Base-by-base conservation (phyloP, 139 green algal species). In the Closterium sp. region DNA sequence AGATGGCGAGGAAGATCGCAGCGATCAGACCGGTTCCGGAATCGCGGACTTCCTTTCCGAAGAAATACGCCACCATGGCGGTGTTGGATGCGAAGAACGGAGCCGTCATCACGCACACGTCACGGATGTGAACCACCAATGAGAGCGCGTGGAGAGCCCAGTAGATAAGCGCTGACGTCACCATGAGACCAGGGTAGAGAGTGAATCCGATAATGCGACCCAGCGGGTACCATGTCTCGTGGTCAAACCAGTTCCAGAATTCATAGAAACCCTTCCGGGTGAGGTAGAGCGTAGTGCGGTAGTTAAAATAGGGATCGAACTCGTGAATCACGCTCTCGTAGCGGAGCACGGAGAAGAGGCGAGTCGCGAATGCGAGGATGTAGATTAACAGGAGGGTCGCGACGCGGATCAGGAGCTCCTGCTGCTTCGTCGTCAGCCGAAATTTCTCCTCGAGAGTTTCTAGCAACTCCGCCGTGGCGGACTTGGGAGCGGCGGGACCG, bases 281-380 rank as follows among this genome's bases (percentile, higher is more conserved):
- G 32, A 97, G 93, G 36, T 95, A 95, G 64, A 95, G 93, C 32
- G 95, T 97, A n/a, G 93, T 94, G 43, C 96, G 94, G 89, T 96
- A 97, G 94, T 97, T 97, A 94, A 97, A 97, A 88, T 96, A 97
- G 7, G 96, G 96, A 76, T 97, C 96, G 88, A 97, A 97, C 92
- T 97, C 96, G 92, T 97, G 96, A 86, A 97, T 97, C 30, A 97
- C 93, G 43, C 87, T 95, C 89, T 96, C 95, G 66, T 96, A 96
- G 3, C 95, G 92, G 35, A 96, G 90, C 35, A 96, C 95, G 1
- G 90, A 94, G 91, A 96, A 96, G 87, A 97, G 84, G 12, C 96
- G 94, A 55, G 96, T 95, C 87, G 88, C 88, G 94, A 97, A 97
- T 9, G 96, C 94, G 33, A 95, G 91, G 2, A 97, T 36, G 86